phyloP scores from a whole-genome alignment of 2,329 filamentous ascomycete genomes.

The Chaetomiaceae sp. region DNA sequence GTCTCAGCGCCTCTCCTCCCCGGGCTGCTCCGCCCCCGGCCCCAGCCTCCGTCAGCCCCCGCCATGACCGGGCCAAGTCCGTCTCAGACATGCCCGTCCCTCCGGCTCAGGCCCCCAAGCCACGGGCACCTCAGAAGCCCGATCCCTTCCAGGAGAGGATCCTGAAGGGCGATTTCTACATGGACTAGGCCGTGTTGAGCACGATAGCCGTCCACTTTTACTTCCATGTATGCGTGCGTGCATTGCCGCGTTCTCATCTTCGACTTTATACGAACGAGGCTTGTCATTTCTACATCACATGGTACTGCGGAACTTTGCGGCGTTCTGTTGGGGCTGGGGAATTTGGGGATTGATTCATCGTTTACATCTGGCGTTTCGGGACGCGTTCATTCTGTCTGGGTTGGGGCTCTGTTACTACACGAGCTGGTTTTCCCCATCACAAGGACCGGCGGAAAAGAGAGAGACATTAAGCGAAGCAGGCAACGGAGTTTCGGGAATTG shows the following conservation, averaged over 20 bases:
- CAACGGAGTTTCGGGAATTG: slow-evolving; percentile 12
- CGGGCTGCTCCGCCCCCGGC: slow-evolving; percentile 29
- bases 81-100: slow-evolving; percentile 60
- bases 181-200: slow-evolving; percentile 58
- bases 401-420: slow-evolving; percentile 7
- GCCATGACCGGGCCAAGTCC: slow-evolving; percentile 66
- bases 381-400: slow-evolving; percentile 6
- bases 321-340: neutral
- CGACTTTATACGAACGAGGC: neutral
- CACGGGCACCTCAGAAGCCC: slow-evolving; percentile 62
- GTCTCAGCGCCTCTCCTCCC: slow-evolving; percentile 40
- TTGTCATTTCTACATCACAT: neutral
- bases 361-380: neutral
- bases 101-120: slow-evolving; percentile 48
- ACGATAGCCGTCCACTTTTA: neutral
- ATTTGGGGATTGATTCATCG: neutral
- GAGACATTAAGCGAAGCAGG: slow-evolving; percentile 2
- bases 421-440: slow-evolving; percentile 1
- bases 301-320: neutral
- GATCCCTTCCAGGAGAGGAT: slow-evolving; percentile 97
- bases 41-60: slow-evolving; percentile 28
- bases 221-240: neutral
- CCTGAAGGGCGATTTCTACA: slow-evolving; percentile 95
- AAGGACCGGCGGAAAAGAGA: slow-evolving; percentile 6
- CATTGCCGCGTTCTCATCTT: neutral